Evolutionary conservation across 163 green algal genomes (phyloP).

Genomic region (Coccomyxa subellipsoidea): DNA sequence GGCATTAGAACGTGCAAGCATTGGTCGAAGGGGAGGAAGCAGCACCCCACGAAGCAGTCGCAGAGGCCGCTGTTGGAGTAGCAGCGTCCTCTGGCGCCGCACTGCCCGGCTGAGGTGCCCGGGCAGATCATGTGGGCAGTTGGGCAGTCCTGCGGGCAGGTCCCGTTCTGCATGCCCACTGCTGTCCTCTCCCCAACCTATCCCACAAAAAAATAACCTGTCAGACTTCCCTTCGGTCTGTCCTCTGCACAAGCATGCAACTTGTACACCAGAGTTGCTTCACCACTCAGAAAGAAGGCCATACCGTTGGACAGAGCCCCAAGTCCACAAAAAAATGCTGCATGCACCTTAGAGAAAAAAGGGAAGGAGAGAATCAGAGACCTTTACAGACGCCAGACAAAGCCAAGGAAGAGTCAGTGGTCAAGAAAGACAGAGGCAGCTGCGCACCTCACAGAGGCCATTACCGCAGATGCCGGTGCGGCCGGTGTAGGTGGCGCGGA

Average conservation of each 20-base stretch:
- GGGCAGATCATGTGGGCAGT: slow-evolving; percentile 11
- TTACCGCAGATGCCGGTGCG: slow-evolving; percentile 48
- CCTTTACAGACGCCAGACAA: too few relatives aligned
- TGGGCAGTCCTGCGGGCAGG: slow-evolving; percentile 41
- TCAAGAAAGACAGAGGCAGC: background rate
- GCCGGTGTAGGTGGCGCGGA: background rate
- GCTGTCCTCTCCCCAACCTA: slow-evolving; percentile 25
- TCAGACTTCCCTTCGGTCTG: background rate
- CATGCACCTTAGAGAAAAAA: too few relatives aligned
- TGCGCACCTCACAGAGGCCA: slow-evolving; percentile 44
- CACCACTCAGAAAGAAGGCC: too few relatives aligned
- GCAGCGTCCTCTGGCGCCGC: slow-evolving; percentile 27
- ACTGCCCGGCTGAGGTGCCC: slow-evolving; percentile 18
- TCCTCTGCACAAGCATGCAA: too few relatives aligned
- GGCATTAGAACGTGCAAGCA: too few relatives aligned
- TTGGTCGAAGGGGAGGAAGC: background rate
- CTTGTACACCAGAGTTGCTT: too few relatives aligned
- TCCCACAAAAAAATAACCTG: background rate
- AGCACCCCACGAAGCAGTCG: slow-evolving; percentile 29
- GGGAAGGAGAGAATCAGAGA: too few relatives aligned
- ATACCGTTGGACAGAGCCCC: too few relatives aligned
- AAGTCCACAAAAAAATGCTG: too few relatives aligned
- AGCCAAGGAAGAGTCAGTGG: background rate
- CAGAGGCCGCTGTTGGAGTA: slow-evolving; percentile 31
- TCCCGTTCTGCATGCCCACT: slow-evolving; percentile 21